Evolutionary conservation across 139 green algal genomes (phyloP), one percentile per base, ranked within the genome.

Genomic region (Micromonas commoda): DNA sequence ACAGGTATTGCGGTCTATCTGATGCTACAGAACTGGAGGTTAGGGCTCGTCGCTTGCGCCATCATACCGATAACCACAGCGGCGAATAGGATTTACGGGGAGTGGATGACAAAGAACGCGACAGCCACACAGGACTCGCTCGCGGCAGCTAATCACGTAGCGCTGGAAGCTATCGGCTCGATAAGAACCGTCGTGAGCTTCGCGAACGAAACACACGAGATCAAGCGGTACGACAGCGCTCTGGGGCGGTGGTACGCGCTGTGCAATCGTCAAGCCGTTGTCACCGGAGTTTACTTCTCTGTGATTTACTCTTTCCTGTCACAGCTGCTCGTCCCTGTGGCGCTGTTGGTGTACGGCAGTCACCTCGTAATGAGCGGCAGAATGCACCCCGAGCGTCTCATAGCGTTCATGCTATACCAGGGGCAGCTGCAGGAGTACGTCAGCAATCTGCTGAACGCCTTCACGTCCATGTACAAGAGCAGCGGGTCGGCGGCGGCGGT

Each of bases 141-240:
- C n/a, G 73, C 73, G 51, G 16, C 19, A 24, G 51, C 52, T 2
- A 79, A 79, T 53, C 24, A 51, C 21, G 6, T 23, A 4, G 73
- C 73, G 29, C 45, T 38, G n/a, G 73, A 87, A 0, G 89, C 86
- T 16, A 87, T 96, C 6, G 95, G 98, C 84, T 93, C 89, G 0
- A 84, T 99, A 0, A 92, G 98, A 70, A 85, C 78, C 3, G 82
- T 86, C 16, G 87, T 86, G 54, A 85, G 96, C 82, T 97, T 96
- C 82, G 87, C 86, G 70, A 93, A 92, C 63, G 94, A 97, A 81
- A 68, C 78, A 19, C 90, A 95, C 73, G 94, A 99, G 85, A 71
- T 81, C 54, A 38, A 37, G 52, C 66, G 91, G 31, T 97, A 97
- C 75, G 92, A 97, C 71, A 85, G 90, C 64, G 91, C 82, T 83